Evolutionary conservation across 2,329 filamentous ascomycete species (phyloP).

Genomic region (Microcyclospora pomicola): DNA sequence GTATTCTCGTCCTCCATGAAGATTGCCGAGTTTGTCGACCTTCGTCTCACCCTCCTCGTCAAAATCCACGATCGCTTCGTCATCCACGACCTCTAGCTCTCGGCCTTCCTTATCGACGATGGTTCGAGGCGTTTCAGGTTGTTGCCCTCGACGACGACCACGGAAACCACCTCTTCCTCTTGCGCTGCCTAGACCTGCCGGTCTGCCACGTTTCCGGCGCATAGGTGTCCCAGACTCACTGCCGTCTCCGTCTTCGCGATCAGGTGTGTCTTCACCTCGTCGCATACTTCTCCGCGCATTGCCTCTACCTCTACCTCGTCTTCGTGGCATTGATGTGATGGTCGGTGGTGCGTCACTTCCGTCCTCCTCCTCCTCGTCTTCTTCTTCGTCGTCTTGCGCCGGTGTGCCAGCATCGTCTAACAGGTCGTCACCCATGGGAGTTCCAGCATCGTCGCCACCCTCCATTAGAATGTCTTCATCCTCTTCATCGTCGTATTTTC

Average conservation of each 20-base stretch:
- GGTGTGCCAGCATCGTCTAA: constrained; percentile 12
- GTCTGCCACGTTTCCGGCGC: constrained; percentile 36
- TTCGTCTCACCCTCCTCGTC: constrained; percentile 84
- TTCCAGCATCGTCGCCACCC: neutral
- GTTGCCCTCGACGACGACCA: constrained; percentile 57
- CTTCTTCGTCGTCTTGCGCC: constrained; percentile 12
- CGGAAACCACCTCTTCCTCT: constrained; percentile 47
- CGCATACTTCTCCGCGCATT: constrained; percentile 23
- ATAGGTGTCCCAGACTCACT: constrained; percentile 36
- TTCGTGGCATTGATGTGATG: constrained; percentile 26
- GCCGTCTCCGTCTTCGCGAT: constrained; percentile 26
- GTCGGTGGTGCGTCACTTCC: constrained; percentile 10
- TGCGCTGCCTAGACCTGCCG: constrained; percentile 20
- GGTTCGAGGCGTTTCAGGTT: constrained; percentile 65
- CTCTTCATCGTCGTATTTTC: neutral
- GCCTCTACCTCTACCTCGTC: constrained; percentile 24
- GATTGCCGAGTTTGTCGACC: constrained; percentile 76
- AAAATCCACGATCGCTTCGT: constrained; percentile 79
- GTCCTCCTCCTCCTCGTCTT: constrained; percentile 16
- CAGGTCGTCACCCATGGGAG: constrained; percentile 13
- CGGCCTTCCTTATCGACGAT: constrained; percentile 90
- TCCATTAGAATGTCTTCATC: neutral
- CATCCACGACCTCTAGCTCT: constrained; percentile 75
- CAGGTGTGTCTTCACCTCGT: constrained; percentile 48
- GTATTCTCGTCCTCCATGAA: constrained; percentile 78